Evolutionary conservation across 2,329 filamentous ascomycete species (phyloP).

Genomic region (Chaetomiaceae sp.): DNA sequence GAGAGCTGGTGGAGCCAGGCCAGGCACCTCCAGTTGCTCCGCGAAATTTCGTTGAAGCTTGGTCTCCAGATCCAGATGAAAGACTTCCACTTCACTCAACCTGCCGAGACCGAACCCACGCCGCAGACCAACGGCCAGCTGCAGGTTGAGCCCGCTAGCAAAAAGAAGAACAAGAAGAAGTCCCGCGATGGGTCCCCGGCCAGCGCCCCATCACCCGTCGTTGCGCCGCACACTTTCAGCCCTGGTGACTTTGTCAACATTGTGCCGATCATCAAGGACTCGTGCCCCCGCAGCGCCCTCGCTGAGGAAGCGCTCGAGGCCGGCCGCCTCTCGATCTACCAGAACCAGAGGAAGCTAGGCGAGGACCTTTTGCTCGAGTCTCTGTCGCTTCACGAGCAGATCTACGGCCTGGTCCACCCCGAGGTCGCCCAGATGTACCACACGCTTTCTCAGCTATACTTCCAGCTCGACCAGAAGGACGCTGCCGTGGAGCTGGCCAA

Average conservation of each 20-base stretch:
- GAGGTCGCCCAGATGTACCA: slow-evolving; percentile 96
- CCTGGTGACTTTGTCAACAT: slow-evolving; percentile 87
- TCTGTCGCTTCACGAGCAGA: slow-evolving; percentile 93
- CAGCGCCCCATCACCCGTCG: slow-evolving; percentile 39
- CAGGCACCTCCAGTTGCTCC: slow-evolving; percentile 77
- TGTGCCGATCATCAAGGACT: slow-evolving; percentile 93
- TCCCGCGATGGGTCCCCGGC: slow-evolving; percentile 51
- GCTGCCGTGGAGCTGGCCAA: slow-evolving; percentile 91
- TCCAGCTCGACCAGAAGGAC: slow-evolving; percentile 95
- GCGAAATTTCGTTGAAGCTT: slow-evolving; percentile 83
- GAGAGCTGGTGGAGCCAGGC: slow-evolving; percentile 62
- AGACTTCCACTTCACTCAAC: slow-evolving; percentile 59
- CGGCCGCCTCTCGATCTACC: slow-evolving; percentile 90
- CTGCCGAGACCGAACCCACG: slow-evolving; percentile 25
- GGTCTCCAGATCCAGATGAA: slow-evolving; percentile 83
- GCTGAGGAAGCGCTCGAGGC: slow-evolving; percentile 96
- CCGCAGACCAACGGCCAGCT: slow-evolving; percentile 37
- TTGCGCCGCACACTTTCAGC: slow-evolving; percentile 59
- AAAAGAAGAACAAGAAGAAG: slow-evolving; percentile 62
- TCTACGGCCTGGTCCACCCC: slow-evolving; percentile 94
- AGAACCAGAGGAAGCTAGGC: slow-evolving; percentile 91
- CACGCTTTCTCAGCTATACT: slow-evolving; percentile 91
- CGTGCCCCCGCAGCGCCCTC: slow-evolving; percentile 80
- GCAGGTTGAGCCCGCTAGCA: slow-evolving; percentile 36
- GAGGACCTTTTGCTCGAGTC: slow-evolving; percentile 96